Percentiles rank a stretch among this genome's conserved stretches.
These are phyloP conservation scores for Aspergillus fijiensis DNA, from an alignment of 2,329 filamentous ascomycete species.

Conservation along the genomic window DNA sequence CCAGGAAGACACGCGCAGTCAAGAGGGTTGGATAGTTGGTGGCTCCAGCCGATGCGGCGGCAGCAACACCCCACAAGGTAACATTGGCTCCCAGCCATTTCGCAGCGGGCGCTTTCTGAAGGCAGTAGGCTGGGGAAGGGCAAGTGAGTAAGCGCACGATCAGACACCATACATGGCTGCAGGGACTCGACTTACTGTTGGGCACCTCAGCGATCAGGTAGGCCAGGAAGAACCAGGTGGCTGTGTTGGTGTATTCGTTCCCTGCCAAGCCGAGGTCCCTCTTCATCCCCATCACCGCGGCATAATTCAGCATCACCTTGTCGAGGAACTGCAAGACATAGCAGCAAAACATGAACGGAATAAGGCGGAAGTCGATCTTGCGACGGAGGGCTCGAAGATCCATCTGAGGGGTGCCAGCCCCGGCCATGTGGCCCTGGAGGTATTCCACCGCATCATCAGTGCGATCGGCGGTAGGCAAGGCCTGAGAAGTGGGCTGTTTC, in stretches of 20 bases:
- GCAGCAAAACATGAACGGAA: conserved; percentile 35
- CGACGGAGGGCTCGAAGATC: conserved; percentile 26
- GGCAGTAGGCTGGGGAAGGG: conserved; percentile 15
- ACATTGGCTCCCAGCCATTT: conserved; percentile 60
- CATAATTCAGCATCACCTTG: conserved; percentile 49
- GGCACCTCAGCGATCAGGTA: conserved; percentile 59
- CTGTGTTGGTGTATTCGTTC: conserved; percentile 61
- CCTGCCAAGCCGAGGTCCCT: conserved; percentile 54
- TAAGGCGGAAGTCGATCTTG: conserved; percentile 33
- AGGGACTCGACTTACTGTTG: conserved; percentile 45
- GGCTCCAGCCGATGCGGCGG: conserved; percentile 50
- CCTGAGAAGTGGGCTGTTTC: conserved; percentile 9
- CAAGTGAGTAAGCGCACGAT: conserved; percentile 21
- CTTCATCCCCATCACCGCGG: conserved; percentile 62
- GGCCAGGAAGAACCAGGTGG: conserved; percentile 62
- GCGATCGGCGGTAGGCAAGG: conserved; percentile 1
- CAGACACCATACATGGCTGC: too few species aligned
- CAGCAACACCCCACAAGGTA: conserved; percentile 49
- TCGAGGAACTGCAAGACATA: conserved; percentile 37
- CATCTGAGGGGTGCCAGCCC: conserved; percentile 6
- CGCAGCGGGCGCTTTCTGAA: conserved; percentile 26
- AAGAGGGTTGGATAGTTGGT: conserved; percentile 56
- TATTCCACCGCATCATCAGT: conserved; percentile 24
- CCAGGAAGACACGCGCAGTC: conserved; percentile 58
- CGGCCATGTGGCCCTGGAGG: conserved; percentile 19